Evolutionary conservation across 768 basidiomycete species (phyloP).

Genomic region (Lactarius psammicola): DNA sequence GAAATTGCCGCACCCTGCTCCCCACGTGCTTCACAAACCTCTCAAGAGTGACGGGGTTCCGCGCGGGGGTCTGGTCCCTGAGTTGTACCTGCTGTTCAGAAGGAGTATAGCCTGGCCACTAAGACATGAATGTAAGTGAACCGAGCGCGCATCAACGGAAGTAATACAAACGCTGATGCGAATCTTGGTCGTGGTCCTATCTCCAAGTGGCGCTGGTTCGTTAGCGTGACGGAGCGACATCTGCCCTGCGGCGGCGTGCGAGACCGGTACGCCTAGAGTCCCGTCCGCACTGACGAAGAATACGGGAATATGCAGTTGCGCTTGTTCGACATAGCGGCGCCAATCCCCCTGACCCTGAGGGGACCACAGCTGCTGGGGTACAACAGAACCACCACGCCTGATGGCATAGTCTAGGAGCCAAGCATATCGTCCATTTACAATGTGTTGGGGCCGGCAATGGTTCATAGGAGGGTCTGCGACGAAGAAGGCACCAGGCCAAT

Average conservation of each 20-base stretch:
- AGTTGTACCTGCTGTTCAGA: slow-evolving; percentile 20
- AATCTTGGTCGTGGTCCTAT: slow-evolving; percentile 15
- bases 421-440: neutral
- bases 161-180: slow-evolving; percentile 14
- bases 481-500: slow-evolving; percentile 5
- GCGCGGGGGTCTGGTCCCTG: neutral
- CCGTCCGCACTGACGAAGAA: slow-evolving; percentile 20
- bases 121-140: neutral
- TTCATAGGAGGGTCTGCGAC: neutral
- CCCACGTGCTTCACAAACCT: slow-evolving; percentile 21
- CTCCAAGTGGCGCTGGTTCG: slow-evolving; percentile 13
- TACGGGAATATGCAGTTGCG: slow-evolving; percentile 12
- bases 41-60: slow-evolving; percentile 6
- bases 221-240: slow-evolving; percentile 1
- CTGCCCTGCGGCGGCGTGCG: slow-evolving; percentile 17
- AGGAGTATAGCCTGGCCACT: slow-evolving; percentile 24
- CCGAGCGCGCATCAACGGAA: neutral
- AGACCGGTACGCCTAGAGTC: slow-evolving; percentile 16
- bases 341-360: slow-evolving; percentile 22
- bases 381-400: slow-evolving; percentile 13
- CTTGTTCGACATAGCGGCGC: slow-evolving; percentile 23
- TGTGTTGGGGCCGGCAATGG: neutral
- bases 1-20: slow-evolving; percentile 14
- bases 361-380: slow-evolving; percentile 24
- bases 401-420: slow-evolving; percentile 21